Conservation (phyloP, 2,329 filamentous ascomycete genomes). For the Purpureocillium lavendulum region DNA sequence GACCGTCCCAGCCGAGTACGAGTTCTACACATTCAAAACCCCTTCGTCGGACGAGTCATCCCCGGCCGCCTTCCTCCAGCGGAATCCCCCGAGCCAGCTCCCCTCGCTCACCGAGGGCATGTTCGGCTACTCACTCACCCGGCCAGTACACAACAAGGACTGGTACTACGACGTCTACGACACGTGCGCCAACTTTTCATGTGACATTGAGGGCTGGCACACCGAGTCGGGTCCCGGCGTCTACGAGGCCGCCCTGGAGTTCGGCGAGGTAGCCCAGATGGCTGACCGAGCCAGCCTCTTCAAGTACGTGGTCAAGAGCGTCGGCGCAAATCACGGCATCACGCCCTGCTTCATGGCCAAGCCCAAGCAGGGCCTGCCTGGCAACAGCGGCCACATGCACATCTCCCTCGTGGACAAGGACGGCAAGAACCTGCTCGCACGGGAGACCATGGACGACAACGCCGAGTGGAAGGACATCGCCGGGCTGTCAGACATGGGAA, state of each 20-base stretch:
- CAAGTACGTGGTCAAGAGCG: conserved; percentile 89
- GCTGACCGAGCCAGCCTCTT: conserved; percentile 87
- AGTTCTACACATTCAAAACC: conserved; percentile 84
- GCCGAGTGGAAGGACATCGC: conserved; percentile 68
- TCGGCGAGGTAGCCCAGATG: conserved; percentile 80
- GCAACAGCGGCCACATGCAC: conserved; percentile 95
- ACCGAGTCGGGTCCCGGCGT: conserved; percentile 91
- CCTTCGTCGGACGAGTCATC: conserved; percentile 51
- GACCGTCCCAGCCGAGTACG: conserved; percentile 65
- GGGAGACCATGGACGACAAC: conserved; percentile 62
- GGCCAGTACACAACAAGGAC: conserved; percentile 82
- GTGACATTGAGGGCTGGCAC: conserved; percentile 89
- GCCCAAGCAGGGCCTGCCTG: conserved; percentile 79
- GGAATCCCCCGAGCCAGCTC: conserved; percentile 65
- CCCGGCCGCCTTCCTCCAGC: conserved; percentile 64
- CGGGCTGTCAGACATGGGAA: conserved; percentile 76
- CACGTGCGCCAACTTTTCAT: conserved; percentile 67
- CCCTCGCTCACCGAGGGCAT: conserved; percentile 83
- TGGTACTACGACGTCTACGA: conserved; percentile 88
- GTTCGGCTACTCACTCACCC: conserved; percentile 88
- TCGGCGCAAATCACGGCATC: conserved; percentile 80
- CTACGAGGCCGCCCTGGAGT: conserved; percentile 91
- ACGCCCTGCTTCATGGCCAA: conserved; percentile 99
- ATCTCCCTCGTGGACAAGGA: conserved; percentile 73
- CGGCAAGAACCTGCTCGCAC: conserved; percentile 78